Percentiles rank a stretch among this genome's conserved stretches.
These are phyloP conservation scores for Mycocentrospora acerina DNA, from an alignment of 2,329 filamentous ascomycete genomes.

Conservation along the genomic window DNA sequence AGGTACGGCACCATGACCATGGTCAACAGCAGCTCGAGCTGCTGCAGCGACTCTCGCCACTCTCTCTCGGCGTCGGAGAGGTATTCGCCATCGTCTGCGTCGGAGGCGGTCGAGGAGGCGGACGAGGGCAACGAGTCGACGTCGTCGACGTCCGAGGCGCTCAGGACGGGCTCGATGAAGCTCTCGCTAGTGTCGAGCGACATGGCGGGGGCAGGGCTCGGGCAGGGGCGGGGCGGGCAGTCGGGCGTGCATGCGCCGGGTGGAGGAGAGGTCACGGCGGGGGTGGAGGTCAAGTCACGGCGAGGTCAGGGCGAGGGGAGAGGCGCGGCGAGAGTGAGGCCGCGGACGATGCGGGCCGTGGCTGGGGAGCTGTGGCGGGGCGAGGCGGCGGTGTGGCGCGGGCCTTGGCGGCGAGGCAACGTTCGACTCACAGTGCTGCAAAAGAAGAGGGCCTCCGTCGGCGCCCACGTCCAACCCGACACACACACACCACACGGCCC, in stretches of 20 bases:
- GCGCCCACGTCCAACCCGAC: slow-evolving; percentile 9
- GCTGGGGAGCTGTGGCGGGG: too few relatives aligned
- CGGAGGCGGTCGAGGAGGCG: slow-evolving; percentile 54
- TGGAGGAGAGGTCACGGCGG: too few relatives aligned
- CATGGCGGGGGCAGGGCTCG: slow-evolving; percentile 36
- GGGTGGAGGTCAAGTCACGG: too few relatives aligned
- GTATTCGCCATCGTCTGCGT: slow-evolving; percentile 57
- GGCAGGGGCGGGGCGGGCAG: slow-evolving; percentile 2
- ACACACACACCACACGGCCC: slow-evolving; percentile 8
- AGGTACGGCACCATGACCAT: slow-evolving; percentile 94
- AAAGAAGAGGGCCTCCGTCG: slow-evolving; percentile 6
- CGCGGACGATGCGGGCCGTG: too few relatives aligned
- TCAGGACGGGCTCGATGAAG: slow-evolving; percentile 38
- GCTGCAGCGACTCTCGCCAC: slow-evolving; percentile 92
- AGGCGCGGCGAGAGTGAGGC: too few relatives aligned
- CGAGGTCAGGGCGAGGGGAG: too few relatives aligned
- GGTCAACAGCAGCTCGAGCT: slow-evolving; percentile 86
- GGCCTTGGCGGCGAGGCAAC: slow-evolving; percentile 10
- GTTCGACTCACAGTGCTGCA: slow-evolving; percentile 13
- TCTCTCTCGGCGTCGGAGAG: slow-evolving; percentile 88
- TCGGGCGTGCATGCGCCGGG: too few relatives aligned
- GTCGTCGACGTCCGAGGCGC: slow-evolving; percentile 44
- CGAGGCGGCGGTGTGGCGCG: slow-evolving; percentile 11
- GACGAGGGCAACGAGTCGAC: slow-evolving; percentile 55
- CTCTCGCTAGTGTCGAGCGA: slow-evolving; percentile 40